Evolutionary conservation across 148 eudicot genomes (phyloP), one percentile per base, ranked within the genome.

Genomic region (Arbutus unedo): DNA sequence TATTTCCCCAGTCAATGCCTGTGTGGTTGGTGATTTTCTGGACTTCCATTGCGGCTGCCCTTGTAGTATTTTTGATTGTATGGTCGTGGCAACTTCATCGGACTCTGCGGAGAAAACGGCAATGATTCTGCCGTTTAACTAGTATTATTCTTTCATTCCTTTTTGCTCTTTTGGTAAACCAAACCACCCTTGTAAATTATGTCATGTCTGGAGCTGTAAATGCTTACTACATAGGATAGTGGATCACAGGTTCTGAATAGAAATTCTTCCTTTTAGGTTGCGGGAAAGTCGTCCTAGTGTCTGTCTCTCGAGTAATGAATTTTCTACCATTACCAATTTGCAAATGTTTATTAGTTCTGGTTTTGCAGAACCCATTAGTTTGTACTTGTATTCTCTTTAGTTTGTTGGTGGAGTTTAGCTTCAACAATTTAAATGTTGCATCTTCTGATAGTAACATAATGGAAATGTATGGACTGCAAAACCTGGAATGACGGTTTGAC

Each of bases 1-100:
- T 96, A 82, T 96, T 91, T 85, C 97, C 98, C 77, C 86, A 79
- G 75, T 77, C 93, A 14, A 94, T 96, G 99, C 98, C 99, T 14
- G 75, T 59, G 78, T 91, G 99, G 95, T 83, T 96, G 90, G 93
- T 92, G 66, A 80, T 89, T 79, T 92, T 93, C 73, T 96, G 99
- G 99, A 83, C 88, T 19, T 83, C 80, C 21, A 86, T 85, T 25
- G 92, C 90, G 11, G 43, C 85, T 62, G 90, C 86, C 76, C 79
- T 92, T 43, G 62, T 89, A 85, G 25, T 90, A 44, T 89, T 89
- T 82, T 88, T 96, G 90, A 72, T 79, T 79, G 87, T 85, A 21
- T 96, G 99, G 99, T 89, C 98, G 45, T 91, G 92, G 91, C 90
- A 92, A 76, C 84, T 89, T 84, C 92, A 89, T 84, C 86, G 81